phyloP scores from a whole-genome alignment of 768 basidiomycete genomes.

The Pleurotus pulmonarius region DNA sequence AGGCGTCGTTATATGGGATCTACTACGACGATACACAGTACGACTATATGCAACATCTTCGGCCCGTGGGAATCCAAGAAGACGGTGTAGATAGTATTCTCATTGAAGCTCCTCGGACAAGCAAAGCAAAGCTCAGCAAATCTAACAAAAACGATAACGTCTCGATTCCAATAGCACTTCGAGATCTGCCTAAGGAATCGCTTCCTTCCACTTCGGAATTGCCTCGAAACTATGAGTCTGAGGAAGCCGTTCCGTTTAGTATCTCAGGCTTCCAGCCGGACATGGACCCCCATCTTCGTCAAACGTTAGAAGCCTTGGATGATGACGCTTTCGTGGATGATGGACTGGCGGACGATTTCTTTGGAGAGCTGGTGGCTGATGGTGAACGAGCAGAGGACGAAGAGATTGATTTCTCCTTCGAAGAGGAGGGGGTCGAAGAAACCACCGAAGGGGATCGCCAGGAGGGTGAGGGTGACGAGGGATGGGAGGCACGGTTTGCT shows the following conservation, averaged over 20 bases:
- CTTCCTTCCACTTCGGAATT: conserved; percentile 74
- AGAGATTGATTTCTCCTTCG: conserved; percentile 63
- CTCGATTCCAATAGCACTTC: conserved; percentile 33
- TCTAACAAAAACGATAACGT: conserved; percentile 24
- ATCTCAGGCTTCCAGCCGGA: conserved; percentile 90
- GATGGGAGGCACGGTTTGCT: conserved; percentile 81
- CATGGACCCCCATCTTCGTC: conserved; percentile 93
- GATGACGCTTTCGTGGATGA: conserved; percentile 94
- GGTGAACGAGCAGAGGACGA: conserved; percentile 67
- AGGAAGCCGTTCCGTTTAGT: conserved; percentile 76
- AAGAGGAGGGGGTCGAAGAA: conserved; percentile 43
- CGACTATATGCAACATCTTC: conserved; percentile 98
- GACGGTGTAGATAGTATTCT: conserved; percentile 80
- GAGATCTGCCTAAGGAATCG: conserved; percentile 64
- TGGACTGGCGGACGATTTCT: conserved; percentile 70
- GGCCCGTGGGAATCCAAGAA: conserved; percentile 69
- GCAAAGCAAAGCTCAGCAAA: conserved; percentile 29
- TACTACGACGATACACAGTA: conserved; percentile 96
- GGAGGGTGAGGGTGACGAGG: conserved; percentile 19
- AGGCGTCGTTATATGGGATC: conserved; percentile 86
- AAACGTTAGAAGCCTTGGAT: conserved; percentile 90
- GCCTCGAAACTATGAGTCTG: conserved; percentile 69
- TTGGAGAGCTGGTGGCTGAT: conserved; percentile 62
- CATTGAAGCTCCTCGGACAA: conserved; percentile 63
- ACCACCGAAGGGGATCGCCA: conserved; percentile 15